Evolutionary conservation across 2,329 filamentous ascomycete species (phyloP).

Genomic region (Knoxdaviesia capensis): DNA sequence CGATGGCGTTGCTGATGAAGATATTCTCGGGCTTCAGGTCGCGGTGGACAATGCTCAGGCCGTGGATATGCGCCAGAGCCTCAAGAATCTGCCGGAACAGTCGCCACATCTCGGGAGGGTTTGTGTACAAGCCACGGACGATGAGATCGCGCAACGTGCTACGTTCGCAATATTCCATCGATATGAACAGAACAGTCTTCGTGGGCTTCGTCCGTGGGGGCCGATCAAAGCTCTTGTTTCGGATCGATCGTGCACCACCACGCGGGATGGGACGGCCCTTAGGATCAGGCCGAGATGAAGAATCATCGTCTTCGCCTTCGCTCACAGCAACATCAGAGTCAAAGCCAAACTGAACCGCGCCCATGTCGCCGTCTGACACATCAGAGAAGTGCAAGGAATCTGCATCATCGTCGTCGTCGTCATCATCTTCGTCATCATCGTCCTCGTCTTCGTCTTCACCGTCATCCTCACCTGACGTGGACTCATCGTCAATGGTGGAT

Average conservation of each 20-base stretch:
- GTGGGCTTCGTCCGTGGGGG: slow-evolving; percentile 15
- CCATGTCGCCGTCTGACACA: not conserved
- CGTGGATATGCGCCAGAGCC: slow-evolving; percentile 76
- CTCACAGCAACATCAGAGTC: not conserved
- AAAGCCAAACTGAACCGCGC: not conserved
- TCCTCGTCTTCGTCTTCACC: slow-evolving; percentile 16
- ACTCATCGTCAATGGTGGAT: slow-evolving; percentile 7
- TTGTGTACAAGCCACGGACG: slow-evolving; percentile 49
- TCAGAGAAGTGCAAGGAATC: slow-evolving; percentile 1
- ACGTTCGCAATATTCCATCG: slow-evolving; percentile 98
- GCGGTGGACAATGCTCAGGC: slow-evolving; percentile 79
- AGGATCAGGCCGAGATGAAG: not conserved
- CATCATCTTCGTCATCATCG: slow-evolving; percentile 18
- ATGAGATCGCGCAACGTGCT: slow-evolving; percentile 83
- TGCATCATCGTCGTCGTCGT: slow-evolving; percentile 8
- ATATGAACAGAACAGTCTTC: slow-evolving; percentile 75
- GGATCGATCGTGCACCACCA: too few relatives aligned
- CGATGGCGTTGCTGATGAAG: slow-evolving; percentile 52
- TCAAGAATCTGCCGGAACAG: slow-evolving; percentile 82
- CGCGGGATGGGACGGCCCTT: not conserved
- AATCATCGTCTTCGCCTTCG: not conserved
- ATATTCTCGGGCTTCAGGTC: slow-evolving; percentile 96
- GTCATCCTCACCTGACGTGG: slow-evolving; percentile 16
- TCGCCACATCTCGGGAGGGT: slow-evolving; percentile 67
- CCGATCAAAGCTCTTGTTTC: too few relatives aligned